These are phyloP conservation scores for Kluyveromyces starmeri DNA, from an alignment of 805 yeast genomes.

Conservation along the genomic window DNA sequence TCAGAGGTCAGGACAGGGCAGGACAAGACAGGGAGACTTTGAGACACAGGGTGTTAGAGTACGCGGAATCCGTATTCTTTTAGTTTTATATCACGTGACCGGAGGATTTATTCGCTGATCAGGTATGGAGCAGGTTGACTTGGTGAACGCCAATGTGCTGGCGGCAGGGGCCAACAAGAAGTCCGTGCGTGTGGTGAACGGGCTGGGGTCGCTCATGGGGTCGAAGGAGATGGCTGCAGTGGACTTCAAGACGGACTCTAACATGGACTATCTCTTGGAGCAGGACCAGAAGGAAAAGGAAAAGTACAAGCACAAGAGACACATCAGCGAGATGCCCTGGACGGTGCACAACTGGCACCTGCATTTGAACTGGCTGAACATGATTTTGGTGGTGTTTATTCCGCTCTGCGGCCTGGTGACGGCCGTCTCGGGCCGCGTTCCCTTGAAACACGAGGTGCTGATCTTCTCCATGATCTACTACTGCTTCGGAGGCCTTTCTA, in stretches of 20 bases:
- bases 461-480: slow-evolving; percentile 44
- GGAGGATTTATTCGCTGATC: too few species aligned
- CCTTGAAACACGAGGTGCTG: slow-evolving; percentile 41
- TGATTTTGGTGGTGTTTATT: slow-evolving; percentile 50
- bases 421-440: slow-evolving; percentile 34
- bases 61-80: too few species aligned
- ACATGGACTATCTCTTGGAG: slow-evolving; percentile 38
- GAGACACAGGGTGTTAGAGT: too few species aligned
- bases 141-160: slow-evolving; percentile 62
- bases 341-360: slow-evolving; percentile 60
- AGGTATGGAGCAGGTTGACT: slow-evolving; percentile 37
- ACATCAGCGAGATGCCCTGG: slow-evolving; percentile 76
- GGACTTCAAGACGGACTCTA: slow-evolving; percentile 37
- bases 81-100: too few species aligned
- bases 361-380: slow-evolving; percentile 73
- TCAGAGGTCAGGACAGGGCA: too few species aligned
- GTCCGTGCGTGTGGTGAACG: slow-evolving; percentile 65
- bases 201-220: slow-evolving; percentile 76
- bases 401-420: slow-evolving; percentile 47
- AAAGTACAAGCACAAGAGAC: slow-evolving; percentile 33
- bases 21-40: too few species aligned
- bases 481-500: slow-evolving; percentile 57
- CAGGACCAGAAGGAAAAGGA: slow-evolving; percentile 36
- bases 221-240: slow-evolving; percentile 62
- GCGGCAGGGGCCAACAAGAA: slow-evolving; percentile 77